Percentiles rank a stretch among this genome's conserved stretches.
These are phyloP conservation scores for Abelmoschus esculentus DNA, from an alignment of 345 rosid species.

Conservation along the genomic window DNA sequence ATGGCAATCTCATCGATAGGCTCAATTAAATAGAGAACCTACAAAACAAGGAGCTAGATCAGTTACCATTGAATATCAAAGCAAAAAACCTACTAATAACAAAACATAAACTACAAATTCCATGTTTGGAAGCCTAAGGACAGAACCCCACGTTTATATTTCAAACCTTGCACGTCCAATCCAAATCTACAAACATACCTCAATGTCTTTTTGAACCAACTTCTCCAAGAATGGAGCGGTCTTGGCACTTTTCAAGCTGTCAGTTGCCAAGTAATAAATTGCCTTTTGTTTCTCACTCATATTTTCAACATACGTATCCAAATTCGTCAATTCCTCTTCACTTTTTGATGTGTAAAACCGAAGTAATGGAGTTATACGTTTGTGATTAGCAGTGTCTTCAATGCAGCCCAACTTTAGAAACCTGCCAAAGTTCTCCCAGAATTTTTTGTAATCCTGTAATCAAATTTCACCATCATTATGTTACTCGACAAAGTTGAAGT, in stretches of 20 bases:
- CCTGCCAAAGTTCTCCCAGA: constrained; percentile 97
- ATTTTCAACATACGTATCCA: constrained; percentile 86
- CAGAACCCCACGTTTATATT: neutral
- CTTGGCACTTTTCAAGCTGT: constrained; percentile 93
- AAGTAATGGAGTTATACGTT: constrained; percentile 78
- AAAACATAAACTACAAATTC: neutral
- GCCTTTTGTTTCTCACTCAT: constrained; percentile 96
- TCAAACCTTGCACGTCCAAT: neutral
- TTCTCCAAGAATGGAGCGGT: constrained; percentile 96
- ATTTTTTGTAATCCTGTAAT: constrained; percentile 83
- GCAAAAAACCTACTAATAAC: too few species aligned
- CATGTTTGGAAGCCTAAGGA: neutral
- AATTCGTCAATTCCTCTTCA: constrained; percentile 69
- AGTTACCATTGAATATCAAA: constrained; percentile 6
- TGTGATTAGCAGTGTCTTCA: constrained; percentile 96
- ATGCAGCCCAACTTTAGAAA: constrained; percentile 87
- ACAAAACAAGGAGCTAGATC: constrained; percentile 13
- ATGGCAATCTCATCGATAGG: constrained; percentile 98
- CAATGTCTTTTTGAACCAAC: constrained; percentile 77
- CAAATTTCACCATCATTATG: constrained; percentile 9
- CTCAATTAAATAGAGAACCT: constrained; percentile 88
- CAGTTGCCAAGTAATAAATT: constrained; percentile 84
- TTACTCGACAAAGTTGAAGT: neutral
- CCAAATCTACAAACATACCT: constrained; percentile 36
- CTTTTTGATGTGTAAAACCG: constrained; percentile 78